phyloP scores from a whole-genome alignment of 2,329 filamentous ascomycete genomes.

The Beauveria rudraprayagi region DNA sequence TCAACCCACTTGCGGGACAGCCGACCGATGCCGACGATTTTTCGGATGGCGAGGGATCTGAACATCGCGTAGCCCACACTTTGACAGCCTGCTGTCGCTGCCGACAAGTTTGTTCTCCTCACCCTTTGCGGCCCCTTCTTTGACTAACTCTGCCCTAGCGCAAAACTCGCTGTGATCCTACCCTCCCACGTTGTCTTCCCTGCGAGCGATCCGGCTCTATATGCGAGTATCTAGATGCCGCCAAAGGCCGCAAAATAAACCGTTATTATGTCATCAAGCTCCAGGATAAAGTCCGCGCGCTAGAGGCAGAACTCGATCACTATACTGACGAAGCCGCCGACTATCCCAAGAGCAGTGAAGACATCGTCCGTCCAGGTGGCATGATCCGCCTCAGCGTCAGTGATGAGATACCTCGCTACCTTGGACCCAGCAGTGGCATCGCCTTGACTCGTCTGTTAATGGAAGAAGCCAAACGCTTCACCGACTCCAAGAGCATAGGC shows the following conservation, averaged over 20 bases:
- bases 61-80: slow-evolving; percentile 65
- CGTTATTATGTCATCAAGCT: slow-evolving; percentile 88
- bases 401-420: slow-evolving; percentile 78
- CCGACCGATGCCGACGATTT: slow-evolving; percentile 30
- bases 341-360: slow-evolving; percentile 64
- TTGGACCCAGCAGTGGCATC: slow-evolving; percentile 91
- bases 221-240: slow-evolving; percentile 93
- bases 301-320: slow-evolving; percentile 74
- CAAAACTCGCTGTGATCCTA: slow-evolving; percentile 93
- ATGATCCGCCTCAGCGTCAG: slow-evolving; percentile 77
- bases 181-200: slow-evolving; percentile 80
- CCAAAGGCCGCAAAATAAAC: slow-evolving; percentile 77
- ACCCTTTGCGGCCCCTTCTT: too few species aligned
- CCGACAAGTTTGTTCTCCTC: slow-evolving; percentile 52
- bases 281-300: slow-evolving; percentile 72
- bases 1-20: slow-evolving; percentile 25
- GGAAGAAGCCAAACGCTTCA: slow-evolving; percentile 92
- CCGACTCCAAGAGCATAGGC: slow-evolving; percentile 81
- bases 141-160: slow-evolving; percentile 44
- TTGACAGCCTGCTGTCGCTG: slow-evolving; percentile 74
- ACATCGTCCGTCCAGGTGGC: slow-evolving; percentile 79
- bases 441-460: slow-evolving; percentile 92
- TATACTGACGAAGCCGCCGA: slow-evolving; percentile 70
- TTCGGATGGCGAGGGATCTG: slow-evolving; percentile 41
- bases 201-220: slow-evolving; percentile 86